Conservation (phyloP, 441 rosid species). For the Euphorbia celastroides region DNA sequence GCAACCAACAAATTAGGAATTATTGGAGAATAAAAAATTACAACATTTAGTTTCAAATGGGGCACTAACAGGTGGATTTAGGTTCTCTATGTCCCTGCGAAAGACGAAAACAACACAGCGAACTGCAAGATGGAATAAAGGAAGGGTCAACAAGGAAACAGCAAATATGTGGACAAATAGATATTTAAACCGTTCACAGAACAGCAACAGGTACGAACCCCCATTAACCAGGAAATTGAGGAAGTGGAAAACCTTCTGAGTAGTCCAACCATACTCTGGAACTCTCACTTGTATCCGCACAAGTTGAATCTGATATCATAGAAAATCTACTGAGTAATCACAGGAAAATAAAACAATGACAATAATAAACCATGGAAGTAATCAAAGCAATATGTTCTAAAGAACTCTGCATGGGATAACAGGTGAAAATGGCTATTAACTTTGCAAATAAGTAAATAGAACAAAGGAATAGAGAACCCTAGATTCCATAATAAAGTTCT, state of each 20-base stretch:
- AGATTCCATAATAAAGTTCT: not conserved
- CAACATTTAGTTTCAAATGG: not conserved
- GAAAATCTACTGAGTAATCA: not conserved
- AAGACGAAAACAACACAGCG: slow-evolving; percentile 61
- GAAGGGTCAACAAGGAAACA: slow-evolving; percentile 4
- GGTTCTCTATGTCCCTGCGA: slow-evolving; percentile 51
- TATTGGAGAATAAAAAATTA: not conserved
- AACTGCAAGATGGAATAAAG: slow-evolving; percentile 33
- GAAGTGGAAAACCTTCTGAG: slow-evolving; percentile 89
- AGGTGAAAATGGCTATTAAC: not conserved
- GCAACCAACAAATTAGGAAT: slow-evolving; percentile 4
- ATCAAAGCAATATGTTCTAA: not conserved
- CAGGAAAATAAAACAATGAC: not conserved
- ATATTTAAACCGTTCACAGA: not conserved
- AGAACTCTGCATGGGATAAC: not conserved
- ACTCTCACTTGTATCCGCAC: slow-evolving; percentile 81
- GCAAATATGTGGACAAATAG: not conserved
- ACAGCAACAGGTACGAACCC: slow-evolving; percentile 35
- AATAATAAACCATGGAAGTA: not conserved
- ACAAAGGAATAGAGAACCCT: slow-evolving; percentile 3
- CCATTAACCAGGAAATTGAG: slow-evolving; percentile 87
- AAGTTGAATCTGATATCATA: slow-evolving; percentile 54
- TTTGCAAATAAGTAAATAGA: not conserved
- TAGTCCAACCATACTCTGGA: slow-evolving; percentile 95
- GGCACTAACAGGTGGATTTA: slow-evolving; percentile 51